Percentiles rank a stretch among this genome's conserved stretches.
Conservation (phyloP, 768 basidiomycete genomes). For the Naganishia vaughanmartiniae region DNA sequence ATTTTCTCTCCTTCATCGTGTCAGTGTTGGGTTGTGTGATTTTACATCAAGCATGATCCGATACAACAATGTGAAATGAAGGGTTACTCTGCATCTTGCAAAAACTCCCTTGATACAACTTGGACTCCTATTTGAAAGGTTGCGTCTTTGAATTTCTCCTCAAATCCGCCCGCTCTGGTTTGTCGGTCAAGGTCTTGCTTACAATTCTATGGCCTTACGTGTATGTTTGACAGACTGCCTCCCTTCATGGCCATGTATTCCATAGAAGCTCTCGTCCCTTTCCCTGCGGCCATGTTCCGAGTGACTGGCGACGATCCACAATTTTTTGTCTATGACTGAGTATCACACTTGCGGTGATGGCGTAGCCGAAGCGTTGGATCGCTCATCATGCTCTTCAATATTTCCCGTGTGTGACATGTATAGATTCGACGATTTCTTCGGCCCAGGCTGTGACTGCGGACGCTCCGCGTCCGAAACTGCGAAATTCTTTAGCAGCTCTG, state of each 20-base stretch:
- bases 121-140: background rate
- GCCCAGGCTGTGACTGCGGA: slow-evolving; percentile 1
- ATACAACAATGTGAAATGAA: background rate
- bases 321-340: background rate
- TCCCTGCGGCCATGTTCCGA: too few relatives aligned
- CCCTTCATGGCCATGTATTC: too few relatives aligned
- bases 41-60: background rate
- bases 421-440: slow-evolving; percentile 5
- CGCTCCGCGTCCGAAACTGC: slow-evolving; percentile 10
- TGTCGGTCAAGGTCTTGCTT: background rate
- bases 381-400: background rate
- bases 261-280: too few relatives aligned
- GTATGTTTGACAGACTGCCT: too few relatives aligned
- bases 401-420: slow-evolving; percentile 5
- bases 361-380: slow-evolving; percentile 5
- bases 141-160: background rate
- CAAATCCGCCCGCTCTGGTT: too few relatives aligned
- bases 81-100: background rate
- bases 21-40: background rate
- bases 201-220: too few relatives aligned
- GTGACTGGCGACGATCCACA: too few relatives aligned
- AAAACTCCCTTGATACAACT: background rate
- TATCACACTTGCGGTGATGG: background rate
- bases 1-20: background rate
- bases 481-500: slow-evolving; percentile 20